Evolutionary conservation across 169 alveolate genomes (phyloP).

Genomic region (Amoebophrya sp.): DNA sequence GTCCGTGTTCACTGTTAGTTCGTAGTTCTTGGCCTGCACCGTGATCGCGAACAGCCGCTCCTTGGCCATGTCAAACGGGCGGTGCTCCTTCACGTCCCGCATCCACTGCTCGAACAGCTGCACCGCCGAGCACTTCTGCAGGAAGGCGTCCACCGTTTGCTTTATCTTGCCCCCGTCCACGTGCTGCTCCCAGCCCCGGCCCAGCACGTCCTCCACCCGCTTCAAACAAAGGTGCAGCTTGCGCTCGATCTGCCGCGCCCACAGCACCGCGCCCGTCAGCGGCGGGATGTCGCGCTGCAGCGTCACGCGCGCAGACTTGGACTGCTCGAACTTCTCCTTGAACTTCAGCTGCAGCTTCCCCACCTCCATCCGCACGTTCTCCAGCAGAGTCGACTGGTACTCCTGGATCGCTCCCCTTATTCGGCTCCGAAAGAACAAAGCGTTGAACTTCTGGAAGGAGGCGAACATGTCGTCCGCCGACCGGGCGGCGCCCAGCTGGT

Average conservation of each 20-base stretch:
- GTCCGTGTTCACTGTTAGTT: conserved; percentile 54
- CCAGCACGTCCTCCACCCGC: conserved; percentile 71
- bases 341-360: conserved; percentile 63
- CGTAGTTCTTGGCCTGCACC: conserved; percentile 18
- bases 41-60: conserved; percentile 19
- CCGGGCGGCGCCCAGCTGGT: conserved; percentile 77
- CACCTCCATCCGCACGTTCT: conserved; percentile 59
- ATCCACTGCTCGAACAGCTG: conserved; percentile 57
- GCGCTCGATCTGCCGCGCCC: conserved; percentile 78
- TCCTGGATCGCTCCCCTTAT: conserved; percentile 90
- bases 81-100: conserved; percentile 43
- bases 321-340: conserved; percentile 60
- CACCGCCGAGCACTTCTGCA: conserved; percentile 47
- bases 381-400: conserved; percentile 74
- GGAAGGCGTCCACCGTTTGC: conserved; percentile 77
- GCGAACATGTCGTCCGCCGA: conserved; percentile 88
- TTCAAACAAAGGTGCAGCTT: conserved; percentile 50
- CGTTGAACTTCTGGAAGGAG: conserved; percentile 75
- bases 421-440: conserved; percentile 82
- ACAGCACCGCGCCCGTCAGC: conserved; percentile 79
- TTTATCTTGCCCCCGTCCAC: conserved; percentile 75
- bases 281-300: conserved; percentile 79
- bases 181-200: conserved; percentile 81
- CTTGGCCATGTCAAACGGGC: conserved; percentile 23
- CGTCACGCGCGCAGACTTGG: conserved; percentile 67